Evolutionary conservation across 2,329 filamentous ascomycete genomes (phyloP), one percentile per base, ranked within the genome.

Genomic region (Verruconis gallopava): DNA sequence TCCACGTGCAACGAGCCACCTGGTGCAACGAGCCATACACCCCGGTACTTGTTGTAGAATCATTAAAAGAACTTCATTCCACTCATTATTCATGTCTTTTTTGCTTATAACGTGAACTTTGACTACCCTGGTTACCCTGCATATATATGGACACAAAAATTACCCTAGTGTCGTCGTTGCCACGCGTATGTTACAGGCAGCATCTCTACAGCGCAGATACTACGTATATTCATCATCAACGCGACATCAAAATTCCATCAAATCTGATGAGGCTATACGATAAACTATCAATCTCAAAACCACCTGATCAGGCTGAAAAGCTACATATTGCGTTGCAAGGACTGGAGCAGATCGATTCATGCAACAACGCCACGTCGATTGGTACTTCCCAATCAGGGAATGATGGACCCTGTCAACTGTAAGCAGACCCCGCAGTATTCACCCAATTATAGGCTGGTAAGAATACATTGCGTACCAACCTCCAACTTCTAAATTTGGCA

Each of bases 341-440:
- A 35, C 22, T 39, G 6, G 21, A 33, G 28, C 33, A 17, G 22
- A 42, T 44, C 44, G 28, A 47, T 47, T 47, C 38, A 47, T 47
- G 42, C 41, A 44, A 46, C 34, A 33, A 40, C 37, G 40, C 44
- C 32, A 46, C 37, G 32, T 37, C 40, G 36, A 47, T 44, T 33
- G 19, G 30, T 47, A 47, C 45, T 35, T 47, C 3, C 42, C 38
- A 22, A 42, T 44, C 36, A 44, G 44, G 44, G 45, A 37, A 22
- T 44, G 22, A 40, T 37, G 30, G 42, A 37, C 44, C 37, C 35
- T 17, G 44, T 46, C n/a, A n/a, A n/a, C n/a, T n/a, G n/a, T n/a
- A n/a, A n/a, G n/a, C n/a, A n/a, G n/a, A n/a, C n/a, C n/a, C n/a
- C n/a, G n/a, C n/a, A n/a, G n/a, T n/a, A n/a, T n/a, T n/a, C n/a